phyloP scores from a whole-genome alignment of 2,329 filamentous ascomycete genomes.

The Cryoendolithus antarcticus region DNA sequence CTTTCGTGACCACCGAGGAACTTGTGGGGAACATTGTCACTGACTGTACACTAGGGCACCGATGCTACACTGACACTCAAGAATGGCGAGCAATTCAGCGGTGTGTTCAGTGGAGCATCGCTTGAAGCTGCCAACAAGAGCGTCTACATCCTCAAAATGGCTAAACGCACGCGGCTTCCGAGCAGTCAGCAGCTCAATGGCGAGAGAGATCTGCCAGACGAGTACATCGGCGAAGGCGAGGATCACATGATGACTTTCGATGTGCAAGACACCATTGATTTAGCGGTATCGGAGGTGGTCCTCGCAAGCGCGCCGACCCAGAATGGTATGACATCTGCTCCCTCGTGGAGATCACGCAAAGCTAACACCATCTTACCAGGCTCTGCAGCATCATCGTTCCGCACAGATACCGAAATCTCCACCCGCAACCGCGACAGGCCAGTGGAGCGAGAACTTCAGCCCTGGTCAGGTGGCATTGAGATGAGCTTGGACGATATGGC shows the following conservation, averaged over 20 bases:
- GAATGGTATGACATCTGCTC: conserved; percentile 40
- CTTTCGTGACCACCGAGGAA: conserved; percentile 38
- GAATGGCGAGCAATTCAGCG: conserved; percentile 48
- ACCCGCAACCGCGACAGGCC: conserved; percentile 46
- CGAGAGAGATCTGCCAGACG: conserved; percentile 25
- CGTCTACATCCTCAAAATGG: conserved; percentile 54
- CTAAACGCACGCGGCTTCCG: conserved; percentile 36
- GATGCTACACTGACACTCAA: conserved; percentile 44
- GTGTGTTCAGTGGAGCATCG: conserved; percentile 46
- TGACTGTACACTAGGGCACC: conserved; percentile 36
- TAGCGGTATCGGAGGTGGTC: conserved; percentile 41
- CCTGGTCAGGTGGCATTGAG: conserved; percentile 57
- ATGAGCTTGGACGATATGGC: conserved; percentile 49
- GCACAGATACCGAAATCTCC: conserved; percentile 81
- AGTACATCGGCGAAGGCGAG: conserved; percentile 35
- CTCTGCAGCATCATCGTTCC: conserved; percentile 52
- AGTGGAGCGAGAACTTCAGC: conserved; percentile 64
- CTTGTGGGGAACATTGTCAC: conserved; percentile 6
- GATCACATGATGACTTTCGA: conserved; percentile 48
- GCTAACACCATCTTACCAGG: conserved; percentile 36
- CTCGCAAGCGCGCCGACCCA: conserved; percentile 40
- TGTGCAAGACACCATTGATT: conserved; percentile 46
- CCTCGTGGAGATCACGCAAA: not conserved
- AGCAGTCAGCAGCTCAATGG: conserved; percentile 35
- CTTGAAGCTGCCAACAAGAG: conserved; percentile 38